Evolutionary conservation across 768 basidiomycete species (phyloP).

Genomic region (Auricularia auricula-judae): DNA sequence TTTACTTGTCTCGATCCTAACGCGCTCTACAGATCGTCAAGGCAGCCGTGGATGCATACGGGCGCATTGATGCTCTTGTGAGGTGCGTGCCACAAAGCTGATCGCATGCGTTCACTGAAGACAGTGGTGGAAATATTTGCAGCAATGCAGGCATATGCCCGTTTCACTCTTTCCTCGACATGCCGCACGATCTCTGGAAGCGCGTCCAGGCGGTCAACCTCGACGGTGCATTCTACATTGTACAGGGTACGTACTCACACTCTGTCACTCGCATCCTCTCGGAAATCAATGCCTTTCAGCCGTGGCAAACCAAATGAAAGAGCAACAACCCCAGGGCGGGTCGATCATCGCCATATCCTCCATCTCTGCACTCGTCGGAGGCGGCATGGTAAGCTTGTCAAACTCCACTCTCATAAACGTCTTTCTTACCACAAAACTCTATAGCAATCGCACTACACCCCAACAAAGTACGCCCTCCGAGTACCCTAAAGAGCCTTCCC

Average conservation of each 20-base stretch:
- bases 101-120: too few relatives aligned
- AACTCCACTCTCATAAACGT: background rate
- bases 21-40: constrained; percentile 42
- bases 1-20: background rate
- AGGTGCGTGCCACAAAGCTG: too few relatives aligned
- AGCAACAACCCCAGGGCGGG: constrained; percentile 57
- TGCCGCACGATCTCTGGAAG: constrained; percentile 55
- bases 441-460: background rate
- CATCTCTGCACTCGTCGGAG: constrained; percentile 72
- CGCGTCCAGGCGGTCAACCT: constrained; percentile 60
- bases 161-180: constrained; percentile 62
- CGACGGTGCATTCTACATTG: constrained; percentile 64
- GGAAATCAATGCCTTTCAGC: constrained; percentile 24
- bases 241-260: constrained; percentile 34
- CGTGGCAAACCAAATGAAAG: constrained; percentile 64
- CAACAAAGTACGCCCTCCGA: background rate
- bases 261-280: background rate
- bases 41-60: constrained; percentile 46
- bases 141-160: constrained; percentile 64
- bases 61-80: constrained; percentile 43
- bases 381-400: constrained; percentile 20
- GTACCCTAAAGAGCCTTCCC: background rate
- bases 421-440: background rate
- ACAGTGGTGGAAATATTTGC: too few relatives aligned
- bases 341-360: constrained; percentile 67